Evolutionary conservation across 2,329 filamentous ascomycete species (phyloP), one percentile per base, ranked within the genome.

Genomic region (Amylocarpus encephaloides): DNA sequence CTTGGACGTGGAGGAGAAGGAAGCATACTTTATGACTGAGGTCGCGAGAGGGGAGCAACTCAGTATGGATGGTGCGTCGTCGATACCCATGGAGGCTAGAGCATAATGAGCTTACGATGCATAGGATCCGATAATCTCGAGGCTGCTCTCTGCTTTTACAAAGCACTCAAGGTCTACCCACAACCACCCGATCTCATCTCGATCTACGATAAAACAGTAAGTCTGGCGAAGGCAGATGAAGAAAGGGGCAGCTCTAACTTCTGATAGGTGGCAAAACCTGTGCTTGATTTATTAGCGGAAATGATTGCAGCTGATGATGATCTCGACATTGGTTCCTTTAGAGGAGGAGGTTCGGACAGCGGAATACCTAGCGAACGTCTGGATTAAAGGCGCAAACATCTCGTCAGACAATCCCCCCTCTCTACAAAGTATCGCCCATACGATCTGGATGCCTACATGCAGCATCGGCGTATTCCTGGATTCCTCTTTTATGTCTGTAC

Each of bases 111-210:
- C 38, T 40, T 19, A 40, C 38, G 10, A 11, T 12, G 33, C 26
- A 55, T 61, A 87, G 83, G 83, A 61, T 72, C 80, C 59, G 80
- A 84, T 66, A 75, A 78, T 36, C 71, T 95, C 52, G 91, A 96
- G 59, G 88, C 93, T 46, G 92, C 93, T 43, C 75, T 97, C 54
- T 89, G 88, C 70, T 98, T 98, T 74, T 98, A 97, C 81, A 94
- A 91, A 78, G 93, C 91, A 40, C 80, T 98, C 60, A 98, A 98
- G 80, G 93, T 97, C 62, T 98, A 98, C 73, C 93, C 93, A 46
- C 86, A 88, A 64, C 93, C 92, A 11, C 80, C 85, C 63, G 93
- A 97, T 66, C 77, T 98, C 63, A 96, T 98, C 69, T 81, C 80
- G 64, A 95, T 98, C 70, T 98, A 98, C 72, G 93, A 98, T 71